Conservation (phyloP, 2,329 filamentous ascomycete genomes). For the Exophiala oligosperma region DNA sequence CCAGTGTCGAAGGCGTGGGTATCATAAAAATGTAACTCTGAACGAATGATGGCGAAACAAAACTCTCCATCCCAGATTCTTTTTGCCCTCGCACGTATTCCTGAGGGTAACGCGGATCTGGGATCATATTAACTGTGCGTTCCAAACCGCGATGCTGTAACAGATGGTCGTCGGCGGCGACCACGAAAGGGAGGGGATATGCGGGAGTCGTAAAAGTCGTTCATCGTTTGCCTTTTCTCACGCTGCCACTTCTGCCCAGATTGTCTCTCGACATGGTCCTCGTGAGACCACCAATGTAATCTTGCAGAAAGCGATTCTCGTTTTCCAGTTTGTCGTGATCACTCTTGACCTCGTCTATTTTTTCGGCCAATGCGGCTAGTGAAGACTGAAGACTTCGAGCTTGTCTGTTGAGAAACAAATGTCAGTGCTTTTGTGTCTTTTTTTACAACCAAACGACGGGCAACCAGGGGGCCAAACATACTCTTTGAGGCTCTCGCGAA, state of each 20-base stretch:
- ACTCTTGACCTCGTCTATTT: constrained; percentile 89
- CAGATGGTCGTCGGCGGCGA: neutral
- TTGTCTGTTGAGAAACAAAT: constrained; percentile 58
- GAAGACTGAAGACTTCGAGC: constrained; percentile 87
- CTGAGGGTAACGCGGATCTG: neutral
- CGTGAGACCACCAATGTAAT: constrained; percentile 96
- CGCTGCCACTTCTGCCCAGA: constrained; percentile 29
- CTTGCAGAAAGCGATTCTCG: constrained; percentile 96
- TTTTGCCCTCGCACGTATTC: constrained; percentile 4
- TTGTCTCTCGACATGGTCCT: constrained; percentile 63
- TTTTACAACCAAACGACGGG: neutral
- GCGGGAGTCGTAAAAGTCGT: constrained; percentile 8
- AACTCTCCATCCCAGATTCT: constrained; percentile 1
- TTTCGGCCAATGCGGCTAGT: constrained; percentile 83
- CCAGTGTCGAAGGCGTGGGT: constrained; percentile 13
- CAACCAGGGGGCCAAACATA: constrained; percentile 40
- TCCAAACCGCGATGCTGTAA: constrained; percentile 7
- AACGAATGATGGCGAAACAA: constrained; percentile 1
- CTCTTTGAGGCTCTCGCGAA: constrained; percentile 65
- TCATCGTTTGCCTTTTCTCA: constrained; percentile 28
- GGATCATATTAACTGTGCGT: neutral
- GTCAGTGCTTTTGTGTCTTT: neutral
- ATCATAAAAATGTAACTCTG: constrained; percentile 11
- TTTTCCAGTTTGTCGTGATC: constrained; percentile 96
- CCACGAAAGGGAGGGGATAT: constrained; percentile 4